These are phyloP conservation scores for Cladophialophora carrionii DNA, from an alignment of 2,329 filamentous ascomycete genomes.

Conservation along the genomic window DNA sequence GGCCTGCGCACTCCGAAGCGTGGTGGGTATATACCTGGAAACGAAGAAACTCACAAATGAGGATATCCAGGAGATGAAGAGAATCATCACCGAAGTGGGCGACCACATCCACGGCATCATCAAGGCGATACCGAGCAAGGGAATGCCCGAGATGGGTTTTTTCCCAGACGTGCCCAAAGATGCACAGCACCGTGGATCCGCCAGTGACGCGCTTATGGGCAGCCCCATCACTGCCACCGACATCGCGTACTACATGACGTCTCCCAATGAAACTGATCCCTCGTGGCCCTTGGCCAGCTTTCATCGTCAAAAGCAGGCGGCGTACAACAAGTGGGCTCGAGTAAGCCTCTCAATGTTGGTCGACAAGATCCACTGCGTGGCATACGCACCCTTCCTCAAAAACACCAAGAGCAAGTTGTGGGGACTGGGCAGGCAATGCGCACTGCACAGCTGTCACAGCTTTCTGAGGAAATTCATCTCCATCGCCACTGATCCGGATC, in stretches of 20 bases:
- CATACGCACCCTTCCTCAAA: constrained; percentile 55
- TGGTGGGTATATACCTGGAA: constrained; percentile 52
- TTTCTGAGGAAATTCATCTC: constrained; percentile 56
- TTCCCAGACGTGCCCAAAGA: constrained; percentile 25
- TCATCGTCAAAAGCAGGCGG: constrained; percentile 48
- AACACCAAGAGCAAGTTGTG: constrained; percentile 54
- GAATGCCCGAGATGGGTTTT: constrained; percentile 38
- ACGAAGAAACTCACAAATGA: constrained; percentile 48
- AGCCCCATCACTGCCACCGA: constrained; percentile 34
- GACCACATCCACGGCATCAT: constrained; percentile 49
- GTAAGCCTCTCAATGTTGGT: constrained; percentile 52
- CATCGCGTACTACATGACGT: constrained; percentile 26
- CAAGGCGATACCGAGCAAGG: constrained; percentile 48
- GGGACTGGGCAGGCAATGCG: constrained; percentile 52
- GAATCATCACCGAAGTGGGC: constrained; percentile 49
- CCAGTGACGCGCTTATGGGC: constrained; percentile 31
- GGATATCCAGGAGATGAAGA: constrained; percentile 51
- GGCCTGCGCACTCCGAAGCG: constrained; percentile 48
- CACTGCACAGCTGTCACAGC: constrained; percentile 52
- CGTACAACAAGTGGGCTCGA: constrained; percentile 53
- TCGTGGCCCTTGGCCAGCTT: constrained; percentile 45
- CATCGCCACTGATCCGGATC: constrained; percentile 52
- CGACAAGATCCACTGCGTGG: constrained; percentile 51
- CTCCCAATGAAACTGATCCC: constrained; percentile 14
- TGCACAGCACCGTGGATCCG: constrained; percentile 14